phyloP scores from a whole-genome alignment of 1,284 basidiomycete species.

The Trametes polyzona region DNA sequence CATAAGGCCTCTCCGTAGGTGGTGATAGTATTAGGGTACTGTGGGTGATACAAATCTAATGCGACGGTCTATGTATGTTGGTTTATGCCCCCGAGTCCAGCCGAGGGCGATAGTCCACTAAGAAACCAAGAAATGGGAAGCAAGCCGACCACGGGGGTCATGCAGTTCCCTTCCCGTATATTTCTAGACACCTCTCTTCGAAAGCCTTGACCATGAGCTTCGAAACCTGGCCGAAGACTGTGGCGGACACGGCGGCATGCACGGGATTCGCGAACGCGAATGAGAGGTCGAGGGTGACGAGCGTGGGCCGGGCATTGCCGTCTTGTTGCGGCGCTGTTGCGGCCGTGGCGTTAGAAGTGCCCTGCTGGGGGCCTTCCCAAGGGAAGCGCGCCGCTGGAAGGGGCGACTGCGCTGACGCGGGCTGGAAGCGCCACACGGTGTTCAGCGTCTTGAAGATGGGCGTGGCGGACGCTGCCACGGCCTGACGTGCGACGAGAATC shows the following conservation, averaged over 20 bases:
- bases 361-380: conserved; percentile 13
- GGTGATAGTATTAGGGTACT: background rate
- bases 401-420: conserved; percentile 50
- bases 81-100: background rate
- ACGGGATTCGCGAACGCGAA: conserved; percentile 90
- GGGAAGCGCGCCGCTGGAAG: conserved; percentile 38
- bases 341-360: conserved; percentile 13
- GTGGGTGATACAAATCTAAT: background rate
- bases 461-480: conserved; percentile 81
- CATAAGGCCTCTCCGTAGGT: background rate
- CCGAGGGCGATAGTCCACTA: background rate
- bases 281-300: conserved; percentile 80
- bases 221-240: conserved; percentile 88
- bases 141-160: conserved; percentile 5
- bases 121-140: background rate
- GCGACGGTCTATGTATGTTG: background rate
- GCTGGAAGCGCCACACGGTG: conserved; percentile 82
- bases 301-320: conserved; percentile 52
- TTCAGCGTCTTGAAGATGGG: conserved; percentile 86
- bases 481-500: conserved; percentile 39
- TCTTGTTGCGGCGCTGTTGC: conserved; percentile 14
- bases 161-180: conserved; percentile 58
- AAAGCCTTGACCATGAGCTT: conserved; percentile 93
- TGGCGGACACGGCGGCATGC: conserved; percentile 79
- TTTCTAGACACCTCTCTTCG: conserved; percentile 75